Evolutionary conservation across 1,284 basidiomycete genomes (phyloP).

Genomic region (Fereydounia khargensis): DNA sequence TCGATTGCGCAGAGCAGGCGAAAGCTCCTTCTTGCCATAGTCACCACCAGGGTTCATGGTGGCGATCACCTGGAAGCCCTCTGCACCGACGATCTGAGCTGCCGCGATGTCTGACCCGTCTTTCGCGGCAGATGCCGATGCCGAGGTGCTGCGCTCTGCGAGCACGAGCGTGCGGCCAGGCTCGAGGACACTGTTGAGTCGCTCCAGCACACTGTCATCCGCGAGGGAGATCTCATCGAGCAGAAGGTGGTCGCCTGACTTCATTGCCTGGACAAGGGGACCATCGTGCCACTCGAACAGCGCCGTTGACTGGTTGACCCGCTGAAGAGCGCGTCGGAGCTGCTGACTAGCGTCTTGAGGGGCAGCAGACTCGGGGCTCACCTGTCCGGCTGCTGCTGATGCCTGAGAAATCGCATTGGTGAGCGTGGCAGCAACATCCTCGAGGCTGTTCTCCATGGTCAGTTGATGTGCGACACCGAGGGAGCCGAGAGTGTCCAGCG

Average conservation of each 20-base stretch:
- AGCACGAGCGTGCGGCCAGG: slow-evolving; percentile 83
- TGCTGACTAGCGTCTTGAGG: neutral
- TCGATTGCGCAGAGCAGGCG: slow-evolving; percentile 91
- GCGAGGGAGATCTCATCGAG: slow-evolving; percentile 97
- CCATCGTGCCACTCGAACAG: slow-evolving; percentile 97
- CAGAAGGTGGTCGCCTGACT: slow-evolving; percentile 77
- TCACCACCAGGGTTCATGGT: slow-evolving; percentile 99
- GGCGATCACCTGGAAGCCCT: slow-evolving; percentile 80
- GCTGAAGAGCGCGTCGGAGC: slow-evolving; percentile 60
- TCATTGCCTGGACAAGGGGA: slow-evolving; percentile 90
- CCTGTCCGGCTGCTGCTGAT: too few species aligned
- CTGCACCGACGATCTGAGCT: slow-evolving; percentile 30
- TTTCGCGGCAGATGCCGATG: slow-evolving; percentile 2
- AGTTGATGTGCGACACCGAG: slow-evolving; percentile 13
- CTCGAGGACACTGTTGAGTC: slow-evolving; percentile 94
- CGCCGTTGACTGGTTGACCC: slow-evolving; percentile 63
- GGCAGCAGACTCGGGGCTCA: neutral
- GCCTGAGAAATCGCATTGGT: too few species aligned
- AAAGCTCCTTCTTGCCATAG: slow-evolving; percentile 98
- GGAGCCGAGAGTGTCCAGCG: slow-evolving; percentile 33
- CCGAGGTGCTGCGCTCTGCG: slow-evolving; percentile 78
- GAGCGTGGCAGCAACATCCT: slow-evolving; percentile 17
- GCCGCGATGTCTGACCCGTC: slow-evolving; percentile 23
- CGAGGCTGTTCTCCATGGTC: slow-evolving; percentile 16
- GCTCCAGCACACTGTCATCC: slow-evolving; percentile 95